A percentile compares a stretch with the other conserved stretches of the same genome.
Conservation (phyloP, 2,329 filamentous ascomycete genomes). For the Magnaporthiopsis poae region DNA sequence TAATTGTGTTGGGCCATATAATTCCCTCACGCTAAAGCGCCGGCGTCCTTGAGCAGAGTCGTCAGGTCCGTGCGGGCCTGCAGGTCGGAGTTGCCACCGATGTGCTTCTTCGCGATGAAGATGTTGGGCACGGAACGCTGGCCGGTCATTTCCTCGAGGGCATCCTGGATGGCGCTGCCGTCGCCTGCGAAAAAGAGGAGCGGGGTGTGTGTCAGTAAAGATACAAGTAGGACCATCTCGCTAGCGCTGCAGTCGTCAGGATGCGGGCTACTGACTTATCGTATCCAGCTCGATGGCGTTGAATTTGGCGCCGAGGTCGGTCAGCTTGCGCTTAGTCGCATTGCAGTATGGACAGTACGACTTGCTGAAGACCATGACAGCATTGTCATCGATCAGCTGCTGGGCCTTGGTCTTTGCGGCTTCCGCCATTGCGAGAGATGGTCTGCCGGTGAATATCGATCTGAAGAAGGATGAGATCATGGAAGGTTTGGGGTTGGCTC, state of each 20-base stretch:
- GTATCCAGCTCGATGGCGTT: constrained; percentile 74
- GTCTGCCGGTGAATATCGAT: constrained; percentile 54
- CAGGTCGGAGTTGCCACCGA: constrained; percentile 89
- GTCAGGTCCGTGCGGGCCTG: constrained; percentile 55
- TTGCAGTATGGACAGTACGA: constrained; percentile 91
- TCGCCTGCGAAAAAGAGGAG: constrained; percentile 51
- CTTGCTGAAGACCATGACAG: constrained; percentile 93
- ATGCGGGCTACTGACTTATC: constrained; percentile 49
- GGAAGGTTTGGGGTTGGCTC: neutral
- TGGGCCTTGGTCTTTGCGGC: constrained; percentile 76
- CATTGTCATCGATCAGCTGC: constrained; percentile 77
- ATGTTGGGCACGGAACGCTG: constrained; percentile 93
- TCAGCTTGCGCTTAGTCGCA: constrained; percentile 65
- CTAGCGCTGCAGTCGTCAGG: neutral
- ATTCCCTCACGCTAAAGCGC: constrained; percentile 20
- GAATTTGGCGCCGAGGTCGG: constrained; percentile 60
- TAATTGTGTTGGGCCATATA: neutral
- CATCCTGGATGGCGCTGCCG: constrained; percentile 70
- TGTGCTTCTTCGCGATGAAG: constrained; percentile 83
- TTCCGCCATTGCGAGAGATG: constrained; percentile 63
- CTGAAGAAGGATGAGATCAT: constrained; percentile 41
- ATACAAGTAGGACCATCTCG: neutral
- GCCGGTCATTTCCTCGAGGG: constrained; percentile 66
- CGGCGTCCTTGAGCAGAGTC: constrained; percentile 31
- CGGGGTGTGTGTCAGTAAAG: neutral